A percentile compares a stretch with the other conserved stretches of the same genome.
These are phyloP conservation scores for Pseudocercospora crystallina DNA, from an alignment of 2,329 filamentous ascomycete species.

Conservation along the genomic window DNA sequence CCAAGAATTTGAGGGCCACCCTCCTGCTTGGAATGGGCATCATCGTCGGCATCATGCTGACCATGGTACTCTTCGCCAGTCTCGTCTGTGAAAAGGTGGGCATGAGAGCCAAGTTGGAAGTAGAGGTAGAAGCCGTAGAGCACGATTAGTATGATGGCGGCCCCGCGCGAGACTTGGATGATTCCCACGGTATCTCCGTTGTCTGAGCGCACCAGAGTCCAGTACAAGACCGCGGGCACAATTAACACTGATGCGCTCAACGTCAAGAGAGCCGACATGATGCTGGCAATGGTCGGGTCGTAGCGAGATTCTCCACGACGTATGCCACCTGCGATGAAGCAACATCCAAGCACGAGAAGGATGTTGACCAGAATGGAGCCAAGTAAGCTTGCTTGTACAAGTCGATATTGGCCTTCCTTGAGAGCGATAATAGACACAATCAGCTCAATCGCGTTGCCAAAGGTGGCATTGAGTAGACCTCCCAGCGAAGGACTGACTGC, in stretches of 20 bases:
- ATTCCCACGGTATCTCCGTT: constrained; percentile 44
- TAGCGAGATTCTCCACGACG: constrained; percentile 53
- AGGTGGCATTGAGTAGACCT: constrained; percentile 76
- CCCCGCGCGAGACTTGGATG: constrained; percentile 53
- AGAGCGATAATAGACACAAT: constrained; percentile 90
- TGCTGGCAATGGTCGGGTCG: constrained; percentile 73
- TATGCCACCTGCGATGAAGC: constrained; percentile 52
- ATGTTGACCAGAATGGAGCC: constrained; percentile 94
- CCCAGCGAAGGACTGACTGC: constrained; percentile 72
- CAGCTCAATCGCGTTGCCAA: constrained; percentile 76
- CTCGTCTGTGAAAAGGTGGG: constrained; percentile 47
- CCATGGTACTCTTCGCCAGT: constrained; percentile 16
- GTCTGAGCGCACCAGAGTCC: constrained; percentile 41
- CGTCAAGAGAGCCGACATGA: constrained; percentile 63
- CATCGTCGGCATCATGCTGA: constrained; percentile 21
- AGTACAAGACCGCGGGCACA: constrained; percentile 55
- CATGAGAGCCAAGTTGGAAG: constrained; percentile 54
- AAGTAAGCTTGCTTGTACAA: constrained; percentile 97
- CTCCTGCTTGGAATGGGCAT: constrained; percentile 19
- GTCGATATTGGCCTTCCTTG: constrained; percentile 78
- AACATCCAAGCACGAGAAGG: constrained; percentile 62
- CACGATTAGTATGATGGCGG: constrained; percentile 52
- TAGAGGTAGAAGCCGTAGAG: constrained; percentile 56
- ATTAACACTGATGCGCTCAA: constrained; percentile 54
- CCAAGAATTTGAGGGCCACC: constrained; percentile 37